Evolutionary conservation across 352 stramenopile genomes (phyloP).

Genomic region (Blastocystis sp.): DNA sequence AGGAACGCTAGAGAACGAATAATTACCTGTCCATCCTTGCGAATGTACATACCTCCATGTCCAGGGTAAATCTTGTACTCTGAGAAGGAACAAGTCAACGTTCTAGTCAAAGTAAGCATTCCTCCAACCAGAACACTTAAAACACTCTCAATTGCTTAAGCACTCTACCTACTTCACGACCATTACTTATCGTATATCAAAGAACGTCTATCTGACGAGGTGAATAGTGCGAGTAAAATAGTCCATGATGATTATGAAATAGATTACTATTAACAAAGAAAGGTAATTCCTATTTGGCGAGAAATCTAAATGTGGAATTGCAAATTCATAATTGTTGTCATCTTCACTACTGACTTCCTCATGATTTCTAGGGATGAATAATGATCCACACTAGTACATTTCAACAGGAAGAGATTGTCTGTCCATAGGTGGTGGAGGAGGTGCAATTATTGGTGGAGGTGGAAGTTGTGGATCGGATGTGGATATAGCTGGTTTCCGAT

Average conservation of each 20-base stretch:
- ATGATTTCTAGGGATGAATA: background rate
- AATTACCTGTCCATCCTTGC: too few species aligned
- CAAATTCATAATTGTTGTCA: background rate
- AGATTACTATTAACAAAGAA: background rate
- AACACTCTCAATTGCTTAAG: background rate
- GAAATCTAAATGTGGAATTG: background rate
- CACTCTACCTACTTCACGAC: conserved; percentile 20
- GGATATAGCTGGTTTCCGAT: background rate
- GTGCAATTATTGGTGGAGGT: background rate
- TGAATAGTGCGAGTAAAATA: conserved; percentile 7
- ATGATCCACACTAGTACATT: background rate
- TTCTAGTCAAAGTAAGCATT: conserved; percentile 22
- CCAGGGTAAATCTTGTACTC: too few species aligned
- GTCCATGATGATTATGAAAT: conserved; percentile 15
- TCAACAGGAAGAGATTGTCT: background rate
- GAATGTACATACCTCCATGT: too few species aligned
- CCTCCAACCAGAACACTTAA: background rate
- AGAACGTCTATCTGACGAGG: conserved; percentile 42
- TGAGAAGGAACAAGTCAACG: too few species aligned
- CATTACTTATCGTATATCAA: conserved; percentile 49
- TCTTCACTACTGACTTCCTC: background rate
- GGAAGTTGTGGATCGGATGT: background rate
- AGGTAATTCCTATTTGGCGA: background rate
- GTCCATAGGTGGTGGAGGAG: background rate
- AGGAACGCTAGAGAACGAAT: too few species aligned